Evolutionary conservation across 768 basidiomycete genomes (phyloP).

Genomic region (Antrodiella citrinella): DNA sequence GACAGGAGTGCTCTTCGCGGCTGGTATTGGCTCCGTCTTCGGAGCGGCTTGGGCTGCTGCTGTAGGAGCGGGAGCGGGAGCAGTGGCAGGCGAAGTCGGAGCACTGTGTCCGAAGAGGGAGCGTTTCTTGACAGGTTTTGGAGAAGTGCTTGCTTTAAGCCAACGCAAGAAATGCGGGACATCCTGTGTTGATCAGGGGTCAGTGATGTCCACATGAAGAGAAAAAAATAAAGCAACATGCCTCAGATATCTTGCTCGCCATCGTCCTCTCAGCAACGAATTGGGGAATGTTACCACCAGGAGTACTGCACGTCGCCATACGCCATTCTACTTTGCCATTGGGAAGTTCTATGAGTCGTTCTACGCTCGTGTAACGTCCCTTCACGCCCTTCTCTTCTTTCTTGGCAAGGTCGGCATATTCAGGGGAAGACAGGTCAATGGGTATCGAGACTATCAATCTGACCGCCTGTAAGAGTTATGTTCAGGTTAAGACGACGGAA

Average conservation of each 20-base stretch:
- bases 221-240: constrained; percentile 26
- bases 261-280: constrained; percentile 57
- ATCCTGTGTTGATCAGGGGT: constrained; percentile 42
- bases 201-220: not conserved
- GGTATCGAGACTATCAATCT: constrained; percentile 52
- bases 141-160: constrained; percentile 38
- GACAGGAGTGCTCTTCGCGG: too few species aligned
- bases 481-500: not conserved
- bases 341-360: constrained; percentile 53
- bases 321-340: constrained; percentile 66
- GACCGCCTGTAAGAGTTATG: not conserved
- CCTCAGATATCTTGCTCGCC: constrained; percentile 55
- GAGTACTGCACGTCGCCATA: constrained; percentile 71
- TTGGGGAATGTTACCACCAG: constrained; percentile 61
- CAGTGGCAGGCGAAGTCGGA: too few species aligned
- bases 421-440: constrained; percentile 50
- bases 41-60: too few species aligned
- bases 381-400: constrained; percentile 57
- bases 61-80: too few species aligned
- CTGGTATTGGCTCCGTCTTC: too few species aligned
- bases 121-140: not conserved
- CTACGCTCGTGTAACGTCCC: constrained; percentile 65
- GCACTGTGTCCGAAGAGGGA: not conserved
- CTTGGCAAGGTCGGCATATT: constrained; percentile 50
- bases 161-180: constrained; percentile 68